Conservation (phyloP, 2,329 filamentous ascomycete genomes). For the Pyricularia grisea region DNA sequence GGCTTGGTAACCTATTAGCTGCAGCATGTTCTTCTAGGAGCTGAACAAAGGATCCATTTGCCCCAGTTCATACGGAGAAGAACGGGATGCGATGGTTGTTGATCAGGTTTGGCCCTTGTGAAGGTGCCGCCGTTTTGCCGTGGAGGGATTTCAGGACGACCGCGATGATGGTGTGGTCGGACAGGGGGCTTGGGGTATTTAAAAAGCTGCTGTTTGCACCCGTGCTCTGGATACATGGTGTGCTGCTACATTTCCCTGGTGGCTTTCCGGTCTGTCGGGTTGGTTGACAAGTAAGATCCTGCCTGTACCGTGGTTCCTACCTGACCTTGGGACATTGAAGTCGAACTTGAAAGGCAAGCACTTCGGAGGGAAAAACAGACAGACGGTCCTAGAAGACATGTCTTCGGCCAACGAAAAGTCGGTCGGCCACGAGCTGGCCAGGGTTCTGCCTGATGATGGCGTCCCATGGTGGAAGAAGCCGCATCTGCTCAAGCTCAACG, state of each 20-base stretch:
- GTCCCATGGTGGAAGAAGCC: neutral
- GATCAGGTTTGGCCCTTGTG: neutral
- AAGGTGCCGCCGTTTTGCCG: neutral
- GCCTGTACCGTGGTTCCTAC: neutral
- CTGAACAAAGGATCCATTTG: neutral
- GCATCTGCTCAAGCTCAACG: slow-evolving; percentile 1
- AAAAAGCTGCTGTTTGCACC: neutral
- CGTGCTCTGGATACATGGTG: neutral
- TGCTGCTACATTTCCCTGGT: neutral
- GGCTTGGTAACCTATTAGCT: neutral
- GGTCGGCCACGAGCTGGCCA: slow-evolving; percentile 3
- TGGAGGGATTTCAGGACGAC: neutral
- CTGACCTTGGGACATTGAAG: neutral
- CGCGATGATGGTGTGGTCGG: neutral
- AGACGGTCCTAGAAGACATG: neutral
- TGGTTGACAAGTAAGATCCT: neutral
- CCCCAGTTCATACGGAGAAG: neutral
- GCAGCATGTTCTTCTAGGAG: neutral
- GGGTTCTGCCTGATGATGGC: slow-evolving; percentile 1
- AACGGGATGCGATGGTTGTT: neutral
- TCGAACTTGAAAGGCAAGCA: too few relatives aligned
- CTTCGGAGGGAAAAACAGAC: neutral
- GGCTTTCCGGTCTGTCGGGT: neutral
- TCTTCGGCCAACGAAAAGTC: neutral
- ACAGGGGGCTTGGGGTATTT: neutral